Conservation (phyloP, 768 basidiomycete genomes). For the Obba rivulosa region DNA sequence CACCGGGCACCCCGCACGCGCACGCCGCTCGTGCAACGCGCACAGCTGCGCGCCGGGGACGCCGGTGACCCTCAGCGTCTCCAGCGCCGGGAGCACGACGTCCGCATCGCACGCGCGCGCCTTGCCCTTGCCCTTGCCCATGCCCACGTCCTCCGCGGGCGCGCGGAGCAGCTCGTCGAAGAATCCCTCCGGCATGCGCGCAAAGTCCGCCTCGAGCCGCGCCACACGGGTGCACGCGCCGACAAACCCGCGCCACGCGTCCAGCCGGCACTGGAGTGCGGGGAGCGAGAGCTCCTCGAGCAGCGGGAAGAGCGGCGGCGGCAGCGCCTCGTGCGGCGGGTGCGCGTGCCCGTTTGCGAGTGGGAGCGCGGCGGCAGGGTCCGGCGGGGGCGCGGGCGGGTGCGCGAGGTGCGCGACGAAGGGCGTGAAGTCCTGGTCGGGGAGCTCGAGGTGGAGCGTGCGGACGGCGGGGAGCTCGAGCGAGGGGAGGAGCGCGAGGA, state of each 20-base stretch:
- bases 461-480: conserved; percentile 41
- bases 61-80: conserved; percentile 13
- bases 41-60: conserved; percentile 8
- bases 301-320: conserved; percentile 12
- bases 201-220: conserved; percentile 36
- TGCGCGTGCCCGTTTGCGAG: not conserved
- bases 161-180: conserved; percentile 22
- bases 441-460: conserved; percentile 44
- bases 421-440: conserved; percentile 42
- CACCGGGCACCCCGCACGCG: conserved; percentile 12
- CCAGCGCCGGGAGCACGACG: conserved; percentile 16
- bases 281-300: conserved; percentile 22
- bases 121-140: not conserved
- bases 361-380: too few relatives aligned
- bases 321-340: not conserved
- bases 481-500: conserved; percentile 40
- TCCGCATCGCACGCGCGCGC: not conserved
- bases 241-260: conserved; percentile 21
- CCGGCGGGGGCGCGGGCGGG: not conserved
- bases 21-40: conserved; percentile 8
- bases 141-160: conserved; percentile 1
- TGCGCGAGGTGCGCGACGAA: conserved; percentile 29
- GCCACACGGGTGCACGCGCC: conserved; percentile 22
- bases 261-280: conserved; percentile 17
- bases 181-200: conserved; percentile 28